Conservation (phyloP, 352 stramenopile genomes). For the Phytophthora sp. region DNA sequence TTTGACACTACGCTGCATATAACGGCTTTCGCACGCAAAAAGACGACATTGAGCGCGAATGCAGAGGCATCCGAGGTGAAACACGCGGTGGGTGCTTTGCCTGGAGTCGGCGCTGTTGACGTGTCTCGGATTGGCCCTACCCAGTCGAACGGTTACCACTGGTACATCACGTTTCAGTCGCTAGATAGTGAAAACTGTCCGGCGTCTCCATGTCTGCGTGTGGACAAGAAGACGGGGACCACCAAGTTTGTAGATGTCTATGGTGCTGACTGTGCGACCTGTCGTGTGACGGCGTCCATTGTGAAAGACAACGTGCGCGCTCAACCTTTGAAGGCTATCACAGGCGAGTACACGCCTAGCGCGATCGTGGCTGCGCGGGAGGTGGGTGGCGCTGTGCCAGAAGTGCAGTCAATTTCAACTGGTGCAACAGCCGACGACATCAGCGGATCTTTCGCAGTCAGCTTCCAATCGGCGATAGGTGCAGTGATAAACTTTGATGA, state of each 20-base stretch:
- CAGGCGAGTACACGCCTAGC: conserved; percentile 45
- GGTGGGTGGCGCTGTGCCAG: conserved; percentile 59
- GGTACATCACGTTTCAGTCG: conserved; percentile 75
- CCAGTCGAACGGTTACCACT: conserved; percentile 59
- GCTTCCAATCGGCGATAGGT: conserved; percentile 64
- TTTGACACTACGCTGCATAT: conserved; percentile 45
- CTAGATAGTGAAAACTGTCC: conserved; percentile 63
- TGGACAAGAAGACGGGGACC: conserved; percentile 54
- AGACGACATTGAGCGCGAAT: conserved; percentile 57
- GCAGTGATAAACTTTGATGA: conserved; percentile 76
- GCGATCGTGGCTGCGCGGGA: conserved; percentile 60
- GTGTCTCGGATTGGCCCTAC: conserved; percentile 67
- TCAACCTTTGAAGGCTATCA: conserved; percentile 34
- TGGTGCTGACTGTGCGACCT: conserved; percentile 47
- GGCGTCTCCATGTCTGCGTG: conserved; percentile 58
- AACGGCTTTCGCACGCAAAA: conserved; percentile 75
- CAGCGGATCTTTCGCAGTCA: conserved; percentile 61
- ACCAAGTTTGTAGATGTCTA: conserved; percentile 47
- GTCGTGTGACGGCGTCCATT: conserved; percentile 42
- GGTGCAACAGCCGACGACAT: conserved; percentile 47
- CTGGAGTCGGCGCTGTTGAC: conserved; percentile 62
- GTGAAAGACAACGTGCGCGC: conserved; percentile 45
- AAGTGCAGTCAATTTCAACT: conserved; percentile 70
- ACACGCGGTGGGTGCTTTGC: conserved; percentile 43
- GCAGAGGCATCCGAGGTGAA: conserved; percentile 62